Conservation (phyloP, 2,329 filamentous ascomycete species). For the Xylariaceae sp. region DNA sequence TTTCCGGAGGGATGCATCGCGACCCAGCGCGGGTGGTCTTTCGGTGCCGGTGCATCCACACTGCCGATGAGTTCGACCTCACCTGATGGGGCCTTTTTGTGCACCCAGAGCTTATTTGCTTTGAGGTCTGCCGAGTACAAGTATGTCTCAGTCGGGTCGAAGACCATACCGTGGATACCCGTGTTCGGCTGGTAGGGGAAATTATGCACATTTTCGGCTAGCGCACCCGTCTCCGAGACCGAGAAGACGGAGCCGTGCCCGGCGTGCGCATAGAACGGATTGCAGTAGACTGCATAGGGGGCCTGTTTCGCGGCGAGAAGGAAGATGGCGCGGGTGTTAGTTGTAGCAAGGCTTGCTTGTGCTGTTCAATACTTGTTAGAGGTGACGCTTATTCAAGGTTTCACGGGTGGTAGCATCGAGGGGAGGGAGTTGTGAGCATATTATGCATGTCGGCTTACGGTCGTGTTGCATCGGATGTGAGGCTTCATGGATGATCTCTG, state of each 20-base stretch:
- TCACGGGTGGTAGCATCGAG: slow-evolving; percentile 13
- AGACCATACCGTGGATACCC: slow-evolving; percentile 79
- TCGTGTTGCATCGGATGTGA: slow-evolving; percentile 75
- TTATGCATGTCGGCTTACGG: slow-evolving; percentile 46
- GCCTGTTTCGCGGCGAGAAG: slow-evolving; percentile 73
- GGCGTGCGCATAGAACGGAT: slow-evolving; percentile 84
- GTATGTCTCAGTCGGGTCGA: slow-evolving; percentile 68
- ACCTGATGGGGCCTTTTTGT: slow-evolving; percentile 63
- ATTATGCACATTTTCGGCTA: slow-evolving; percentile 65
- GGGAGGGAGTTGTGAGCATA: slow-evolving; percentile 1
- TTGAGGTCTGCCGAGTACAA: slow-evolving; percentile 76
- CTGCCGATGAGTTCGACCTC: slow-evolving; percentile 66
- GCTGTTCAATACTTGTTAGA: no score
- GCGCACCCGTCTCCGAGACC: slow-evolving; percentile 52
- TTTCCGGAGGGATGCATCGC: slow-evolving; percentile 74
- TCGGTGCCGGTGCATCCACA: slow-evolving; percentile 64
- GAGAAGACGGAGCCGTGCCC: slow-evolving; percentile 76
- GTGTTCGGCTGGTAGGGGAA: slow-evolving; percentile 66
- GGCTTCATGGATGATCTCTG: slow-evolving; percentile 69
- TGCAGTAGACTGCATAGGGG: slow-evolving; percentile 81
- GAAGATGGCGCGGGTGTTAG: slow-evolving; percentile 87
- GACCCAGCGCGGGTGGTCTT: slow-evolving; percentile 84
- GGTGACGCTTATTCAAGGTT: slow-evolving; percentile 6
- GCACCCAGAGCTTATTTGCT: slow-evolving; percentile 80
- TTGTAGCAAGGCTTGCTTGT: slow-evolving; percentile 62